A percentile compares a stretch with the other conserved stretches of the same genome.
Evolutionary conservation across 768 basidiomycete genomes (phyloP).

Genomic region (Podaxis carcinomalis): DNA sequence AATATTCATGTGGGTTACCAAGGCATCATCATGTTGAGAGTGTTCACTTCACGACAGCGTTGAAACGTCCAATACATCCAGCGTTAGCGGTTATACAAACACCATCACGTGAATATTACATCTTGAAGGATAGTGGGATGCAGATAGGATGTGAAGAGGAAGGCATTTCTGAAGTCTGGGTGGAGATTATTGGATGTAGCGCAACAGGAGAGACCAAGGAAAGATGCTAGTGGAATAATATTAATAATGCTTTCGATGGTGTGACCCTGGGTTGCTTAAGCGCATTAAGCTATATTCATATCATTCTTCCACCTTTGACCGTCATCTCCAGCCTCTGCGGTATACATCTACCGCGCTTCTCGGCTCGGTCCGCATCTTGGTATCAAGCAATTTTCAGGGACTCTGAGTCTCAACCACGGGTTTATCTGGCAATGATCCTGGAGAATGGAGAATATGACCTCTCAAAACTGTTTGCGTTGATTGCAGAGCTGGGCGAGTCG

Average conservation of each 20-base stretch:
- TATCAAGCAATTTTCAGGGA: not conserved
- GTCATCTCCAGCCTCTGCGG: not conserved
- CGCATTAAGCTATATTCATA: not conserved
- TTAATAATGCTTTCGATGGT: constrained; percentile 10
- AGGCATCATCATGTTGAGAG: constrained; percentile 80
- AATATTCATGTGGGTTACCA: not conserved
- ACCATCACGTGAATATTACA: constrained; percentile 59
- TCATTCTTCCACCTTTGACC: not conserved
- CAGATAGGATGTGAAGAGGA: constrained; percentile 75
- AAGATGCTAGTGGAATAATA: not conserved
- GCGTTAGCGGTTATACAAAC: constrained; percentile 73
- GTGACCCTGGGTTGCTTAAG: not conserved
- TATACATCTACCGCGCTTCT: not conserved
- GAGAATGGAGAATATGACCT: constrained; percentile 57
- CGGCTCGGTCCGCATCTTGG: not conserved
- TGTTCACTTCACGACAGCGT: constrained; percentile 52
- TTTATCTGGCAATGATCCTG: constrained; percentile 34
- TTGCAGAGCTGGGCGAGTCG: constrained; percentile 81
- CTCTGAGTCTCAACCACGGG: not conserved
- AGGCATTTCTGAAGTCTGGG: constrained; percentile 62
- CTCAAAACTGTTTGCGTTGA: constrained; percentile 57
- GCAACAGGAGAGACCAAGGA: constrained; percentile 8
- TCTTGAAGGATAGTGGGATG: constrained; percentile 74
- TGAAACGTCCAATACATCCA: constrained; percentile 44
- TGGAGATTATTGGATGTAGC: constrained; percentile 47